Base-by-base conservation (phyloP, 2,329 filamentous ascomycete species). In the Diatrype stigma region DNA sequence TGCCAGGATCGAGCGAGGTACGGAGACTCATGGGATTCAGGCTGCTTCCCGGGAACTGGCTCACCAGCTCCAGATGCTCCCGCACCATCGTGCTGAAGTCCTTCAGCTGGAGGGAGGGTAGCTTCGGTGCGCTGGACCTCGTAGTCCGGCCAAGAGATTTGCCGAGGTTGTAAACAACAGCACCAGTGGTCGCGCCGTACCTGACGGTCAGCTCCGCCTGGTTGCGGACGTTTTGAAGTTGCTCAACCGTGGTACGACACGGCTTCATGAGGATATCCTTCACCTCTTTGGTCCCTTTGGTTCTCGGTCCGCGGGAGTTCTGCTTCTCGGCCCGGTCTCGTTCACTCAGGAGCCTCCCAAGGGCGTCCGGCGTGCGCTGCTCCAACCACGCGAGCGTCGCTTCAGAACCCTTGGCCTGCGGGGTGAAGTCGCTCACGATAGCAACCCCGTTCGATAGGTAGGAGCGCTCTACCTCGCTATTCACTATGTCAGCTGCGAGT, bases 121-220 rank as follows among this genome's bases (percentile, higher is more conserved):
- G 11, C 30, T 19, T 45, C 7, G 49, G 26, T 4, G 34, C 28
- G 1, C 47, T 42, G 10, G 42, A 37, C 32, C 48, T 32, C 23
- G 61, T 62, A 55, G 58, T n/a, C 10, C 26, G 22, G 8, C n/a
- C 21, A 12, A 19, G 2, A 57, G 59, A 53, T 48, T 32, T 59
- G 26, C 57, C 57, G 14, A 63, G 60, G 44, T 62, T 62, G 34
- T 61, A 61, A 1, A 47, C 50, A 1, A 56, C 23, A 11, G 45
- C 47, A 1, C 54, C 60, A 0, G 56, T 26, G 22, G 14, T 12
- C n/a, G 21, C 21, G 1, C 59, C 58, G 38, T 60, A 61, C 30
- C 49, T 56, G 21, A 50, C 6, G 0, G 48, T 44, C 12, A 59
- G 7, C 40, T 59, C 60, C 10, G 57, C 56, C 19, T 57, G 51